Percentiles rank a stretch among this genome's conserved stretches.
phyloP scores from a whole-genome alignment of 164 flowering plant species.

The Euptelea pleiosperma region DNA sequence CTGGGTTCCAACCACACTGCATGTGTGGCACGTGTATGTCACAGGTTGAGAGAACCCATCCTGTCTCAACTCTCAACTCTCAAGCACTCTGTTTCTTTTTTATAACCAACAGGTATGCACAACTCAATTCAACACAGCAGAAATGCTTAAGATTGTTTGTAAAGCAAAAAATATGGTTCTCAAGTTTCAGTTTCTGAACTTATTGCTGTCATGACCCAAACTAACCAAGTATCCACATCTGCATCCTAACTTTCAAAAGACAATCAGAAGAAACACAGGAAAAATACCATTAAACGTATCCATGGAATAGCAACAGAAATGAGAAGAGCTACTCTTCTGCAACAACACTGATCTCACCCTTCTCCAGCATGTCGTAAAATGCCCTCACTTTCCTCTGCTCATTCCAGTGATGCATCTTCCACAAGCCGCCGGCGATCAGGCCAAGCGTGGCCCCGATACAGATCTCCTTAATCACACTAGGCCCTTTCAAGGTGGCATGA shows the following conservation, averaged over 20 bases:
- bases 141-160: no score
- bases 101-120: no score
- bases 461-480: constrained; percentile 38
- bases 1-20: no score
- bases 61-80: no score
- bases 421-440: constrained; percentile 27
- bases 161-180: no score
- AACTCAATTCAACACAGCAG: no score
- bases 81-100: no score
- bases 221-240: not conserved
- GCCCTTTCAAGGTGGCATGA: constrained; percentile 34
- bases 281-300: not conserved
- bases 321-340: constrained; percentile 19
- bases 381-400: constrained; percentile 30
- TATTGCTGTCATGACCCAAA: not conserved
- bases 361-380: constrained; percentile 32
- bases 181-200: no score
- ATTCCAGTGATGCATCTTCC: constrained; percentile 43
- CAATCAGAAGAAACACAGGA: no score
- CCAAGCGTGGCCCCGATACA: constrained; percentile 26
- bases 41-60: no score
- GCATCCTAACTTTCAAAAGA: not conserved
- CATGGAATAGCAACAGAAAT: not conserved
- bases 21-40: no score
- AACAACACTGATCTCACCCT: constrained; percentile 33